Percentiles rank a stretch among this genome's conserved stretches.
Conservation (phyloP, 805 yeast genomes). For the Saturnispora kantuleensis region DNA sequence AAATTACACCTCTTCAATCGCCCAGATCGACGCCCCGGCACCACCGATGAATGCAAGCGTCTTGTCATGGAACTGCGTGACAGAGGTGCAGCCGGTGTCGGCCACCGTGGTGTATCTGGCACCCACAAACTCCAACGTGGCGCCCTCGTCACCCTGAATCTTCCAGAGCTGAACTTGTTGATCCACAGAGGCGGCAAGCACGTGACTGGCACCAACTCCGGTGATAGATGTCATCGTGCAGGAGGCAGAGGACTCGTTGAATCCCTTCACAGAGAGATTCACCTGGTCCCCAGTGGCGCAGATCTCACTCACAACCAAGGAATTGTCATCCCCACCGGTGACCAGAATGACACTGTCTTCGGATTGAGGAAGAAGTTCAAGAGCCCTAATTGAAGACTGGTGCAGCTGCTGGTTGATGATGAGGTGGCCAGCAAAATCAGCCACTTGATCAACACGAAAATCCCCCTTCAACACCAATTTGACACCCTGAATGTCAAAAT, state of each 20-base stretch:
- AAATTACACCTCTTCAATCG: constrained; percentile 3
- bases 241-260: constrained; percentile 59
- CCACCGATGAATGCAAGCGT: constrained; percentile 56
- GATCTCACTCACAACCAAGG: constrained; percentile 35
- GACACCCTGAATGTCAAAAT: constrained; percentile 8
- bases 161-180: constrained; percentile 67
- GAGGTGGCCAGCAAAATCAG: constrained; percentile 15
- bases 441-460: neutral
- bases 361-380: constrained; percentile 25
- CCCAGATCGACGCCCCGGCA: constrained; percentile 48
- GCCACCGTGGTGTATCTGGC: constrained; percentile 70
- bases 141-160: constrained; percentile 15
- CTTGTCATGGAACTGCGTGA: constrained; percentile 21
- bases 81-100: constrained; percentile 72
- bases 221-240: constrained; percentile 72
- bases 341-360: constrained; percentile 27
- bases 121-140: constrained; percentile 26
- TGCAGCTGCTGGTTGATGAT: constrained; percentile 48
- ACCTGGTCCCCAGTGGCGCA: constrained; percentile 18
- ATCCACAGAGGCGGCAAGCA: constrained; percentile 71
- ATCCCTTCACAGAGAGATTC: constrained; percentile 24
- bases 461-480: neutral
- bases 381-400: constrained; percentile 73
- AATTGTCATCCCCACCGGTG: constrained; percentile 94
- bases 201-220: constrained; percentile 20